Evolutionary conservation across 2,329 filamentous ascomycete species (phyloP), one percentile per base, ranked within the genome.

Genomic region (Alternaria arbusti): DNA sequence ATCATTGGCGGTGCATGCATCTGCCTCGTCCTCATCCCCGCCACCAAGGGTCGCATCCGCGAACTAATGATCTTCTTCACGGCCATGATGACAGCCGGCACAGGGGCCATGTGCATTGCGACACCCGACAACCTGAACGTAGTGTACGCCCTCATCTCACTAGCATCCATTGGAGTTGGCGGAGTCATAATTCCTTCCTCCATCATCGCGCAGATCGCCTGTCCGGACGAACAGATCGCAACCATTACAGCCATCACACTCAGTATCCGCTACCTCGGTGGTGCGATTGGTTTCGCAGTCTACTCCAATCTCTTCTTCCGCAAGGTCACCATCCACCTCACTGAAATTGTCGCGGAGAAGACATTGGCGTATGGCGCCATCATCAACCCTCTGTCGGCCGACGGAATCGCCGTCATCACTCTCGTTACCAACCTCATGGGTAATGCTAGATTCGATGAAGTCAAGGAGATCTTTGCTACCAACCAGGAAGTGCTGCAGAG

Each of bases 141-240:
- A 17, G 78, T 89, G 15, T 90, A 86, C 80, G 85, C 82, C 13
- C 78, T 90, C 25, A 81, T 91, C n/a, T 80, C 87, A 13, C 73
- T 91, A 5, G 88, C 88, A 2, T 86, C 87, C 5, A 76, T 91
- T 3, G 90, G 90, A 7, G 87, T 91, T 5, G 90, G 89, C 7
- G 89, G 88, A 1, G 89, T 91, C 54, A 86, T 91, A 15, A 87
- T 92, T 6, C 90, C 89, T 0, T 86, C 87, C 1, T 88, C 87
- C 1, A 89, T 91, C 68, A 89, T 91, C 61, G 87, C 88, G 7
- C 89, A 88, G 10, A 91, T 91, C 69, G 88, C 91, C 68, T 91
- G 88, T 64, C 89, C 90, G 0, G 87, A 90, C 72, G 89, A 91
- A 58, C 83, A 91, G 6, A 91, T 92, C 66, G 90, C 88, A 8